A percentile compares a stretch with the other conserved stretches of the same genome.
These are phyloP conservation scores for Penicillium ucsense DNA, from an alignment of 495 filamentous ascomycete species.

Conservation along the genomic window DNA sequence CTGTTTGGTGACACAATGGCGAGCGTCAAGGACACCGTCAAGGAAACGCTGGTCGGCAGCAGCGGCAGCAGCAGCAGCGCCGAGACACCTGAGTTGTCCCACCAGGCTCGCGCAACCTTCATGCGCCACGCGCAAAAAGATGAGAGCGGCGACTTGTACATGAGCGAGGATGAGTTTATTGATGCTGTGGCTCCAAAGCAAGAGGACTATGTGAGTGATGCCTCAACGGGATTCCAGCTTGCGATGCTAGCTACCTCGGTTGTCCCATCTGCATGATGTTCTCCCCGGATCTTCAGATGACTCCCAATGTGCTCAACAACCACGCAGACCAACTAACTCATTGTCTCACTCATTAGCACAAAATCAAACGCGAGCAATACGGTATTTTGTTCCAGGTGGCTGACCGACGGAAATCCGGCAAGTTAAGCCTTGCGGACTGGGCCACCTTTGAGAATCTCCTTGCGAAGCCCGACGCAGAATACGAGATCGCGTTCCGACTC, in stretches of 20 bases:
- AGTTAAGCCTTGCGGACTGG: slow-evolving; percentile 77
- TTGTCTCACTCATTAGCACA: slow-evolving; percentile 53
- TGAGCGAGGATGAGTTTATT: slow-evolving; percentile 79
- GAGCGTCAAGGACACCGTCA: slow-evolving; percentile 59
- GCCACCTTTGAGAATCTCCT: slow-evolving; percentile 87
- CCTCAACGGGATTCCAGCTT: too few relatives aligned
- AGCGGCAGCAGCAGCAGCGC: slow-evolving; percentile 7
- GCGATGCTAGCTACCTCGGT: too few relatives aligned
- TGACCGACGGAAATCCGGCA: slow-evolving; percentile 62
- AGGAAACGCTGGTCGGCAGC: slow-evolving; percentile 65
- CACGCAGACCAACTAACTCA: slow-evolving; percentile 7
- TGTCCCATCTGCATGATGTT: too few relatives aligned
- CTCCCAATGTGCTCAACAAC: background rate
- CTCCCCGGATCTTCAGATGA: too few relatives aligned
- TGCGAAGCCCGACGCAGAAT: slow-evolving; percentile 90
- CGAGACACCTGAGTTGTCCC: slow-evolving; percentile 53
- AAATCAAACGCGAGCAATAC: slow-evolving; percentile 93
- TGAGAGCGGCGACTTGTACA: slow-evolving; percentile 65
- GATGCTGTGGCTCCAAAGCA: slow-evolving; percentile 77
- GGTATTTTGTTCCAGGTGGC: slow-evolving; percentile 84
- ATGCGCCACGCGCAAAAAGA: slow-evolving; percentile 67
- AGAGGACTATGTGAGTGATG: slow-evolving; percentile 76
- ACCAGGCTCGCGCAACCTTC: slow-evolving; percentile 64
- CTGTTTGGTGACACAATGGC: slow-evolving; percentile 31
- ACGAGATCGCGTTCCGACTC: slow-evolving; percentile 94